Conservation (phyloP, 352 stramenopile genomes). For the Phytophthora tentaculata region DNA sequence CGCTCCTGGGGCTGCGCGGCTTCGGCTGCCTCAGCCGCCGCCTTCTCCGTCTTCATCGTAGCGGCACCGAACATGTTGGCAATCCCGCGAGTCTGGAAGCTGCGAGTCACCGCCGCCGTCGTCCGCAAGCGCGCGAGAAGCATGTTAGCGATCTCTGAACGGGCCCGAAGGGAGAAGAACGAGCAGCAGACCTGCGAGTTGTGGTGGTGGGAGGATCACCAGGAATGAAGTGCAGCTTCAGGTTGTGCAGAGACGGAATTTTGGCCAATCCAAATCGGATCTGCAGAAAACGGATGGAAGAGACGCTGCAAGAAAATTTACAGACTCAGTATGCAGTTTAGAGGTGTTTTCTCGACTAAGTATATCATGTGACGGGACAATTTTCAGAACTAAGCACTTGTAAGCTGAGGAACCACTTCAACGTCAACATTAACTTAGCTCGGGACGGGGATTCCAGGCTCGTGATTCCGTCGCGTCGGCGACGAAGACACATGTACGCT, state of each 20-base stretch:
- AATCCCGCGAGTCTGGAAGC: slow-evolving; percentile 39
- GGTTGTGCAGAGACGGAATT: slow-evolving; percentile 22
- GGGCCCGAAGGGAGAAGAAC: slow-evolving; percentile 13
- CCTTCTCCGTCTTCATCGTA: slow-evolving; percentile 46
- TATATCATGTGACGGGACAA: neutral
- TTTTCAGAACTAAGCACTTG: too few relatives aligned
- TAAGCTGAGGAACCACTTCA: slow-evolving; percentile 14
- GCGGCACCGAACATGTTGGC: slow-evolving; percentile 48
- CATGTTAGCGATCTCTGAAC: slow-evolving; percentile 44
- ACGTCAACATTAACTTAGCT: slow-evolving; percentile 28
- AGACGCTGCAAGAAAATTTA: neutral
- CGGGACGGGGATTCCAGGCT: neutral
- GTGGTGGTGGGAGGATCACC: slow-evolving; percentile 14
- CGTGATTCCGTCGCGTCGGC: neutral
- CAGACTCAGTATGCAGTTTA: neutral
- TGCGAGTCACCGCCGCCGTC: slow-evolving; percentile 18
- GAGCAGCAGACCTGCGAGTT: slow-evolving; percentile 29
- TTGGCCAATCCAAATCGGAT: slow-evolving; percentile 7
- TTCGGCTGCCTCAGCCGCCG: slow-evolving; percentile 26
- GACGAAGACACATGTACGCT: slow-evolving; percentile 8
- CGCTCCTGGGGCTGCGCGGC: slow-evolving; percentile 32
- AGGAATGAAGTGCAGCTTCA: slow-evolving; percentile 18
- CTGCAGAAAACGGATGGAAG: slow-evolving; percentile 11
- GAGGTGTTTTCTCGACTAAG: slow-evolving; percentile 1
- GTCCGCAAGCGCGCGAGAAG: slow-evolving; percentile 53